Percentiles rank a stretch among this genome's conserved stretches.
Conservation (phyloP, 2,329 filamentous ascomycete genomes). For the Penicillium sp. region DNA sequence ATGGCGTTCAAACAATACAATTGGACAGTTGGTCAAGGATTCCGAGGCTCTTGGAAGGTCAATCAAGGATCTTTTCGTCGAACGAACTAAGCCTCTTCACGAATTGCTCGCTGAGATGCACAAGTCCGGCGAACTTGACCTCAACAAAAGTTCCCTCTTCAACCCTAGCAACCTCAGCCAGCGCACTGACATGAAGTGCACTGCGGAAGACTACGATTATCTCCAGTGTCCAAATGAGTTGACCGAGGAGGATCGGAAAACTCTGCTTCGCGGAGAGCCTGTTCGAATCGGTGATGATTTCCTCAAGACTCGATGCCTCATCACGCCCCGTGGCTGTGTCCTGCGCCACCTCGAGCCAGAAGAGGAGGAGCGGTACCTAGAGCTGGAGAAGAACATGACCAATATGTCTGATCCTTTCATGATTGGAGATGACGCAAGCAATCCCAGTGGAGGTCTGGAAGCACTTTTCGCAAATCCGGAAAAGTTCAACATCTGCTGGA, state of each 20-base stretch:
- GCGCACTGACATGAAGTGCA: conserved; percentile 44
- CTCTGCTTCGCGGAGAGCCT: conserved; percentile 42
- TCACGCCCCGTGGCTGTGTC: conserved; percentile 47
- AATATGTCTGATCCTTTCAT: conserved; percentile 34
- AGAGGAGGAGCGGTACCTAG: conserved; percentile 47
- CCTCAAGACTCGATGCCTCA: conserved; percentile 44
- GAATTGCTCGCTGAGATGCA: conserved; percentile 41
- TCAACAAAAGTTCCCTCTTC: conserved; percentile 40
- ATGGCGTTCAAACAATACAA: conserved; percentile 42
- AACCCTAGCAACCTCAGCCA: conserved; percentile 42
- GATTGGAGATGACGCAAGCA: conserved; percentile 43
- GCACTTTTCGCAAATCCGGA: conserved; percentile 46
- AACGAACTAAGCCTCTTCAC: conserved; percentile 40
- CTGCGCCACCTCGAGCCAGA: conserved; percentile 45
- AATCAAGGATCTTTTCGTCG: conserved; percentile 43
- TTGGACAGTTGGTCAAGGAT: conserved; percentile 41
- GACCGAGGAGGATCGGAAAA: conserved; percentile 44
- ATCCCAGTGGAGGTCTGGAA: conserved; percentile 46
- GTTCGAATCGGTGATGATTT: conserved; percentile 39
- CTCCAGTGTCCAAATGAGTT: conserved; percentile 41
- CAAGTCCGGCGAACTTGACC: conserved; percentile 36
- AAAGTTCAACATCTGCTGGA: conserved; percentile 47
- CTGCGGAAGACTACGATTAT: conserved; percentile 40
- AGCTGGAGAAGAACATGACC: conserved; percentile 41
- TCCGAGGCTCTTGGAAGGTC: conserved; percentile 34